Evolutionary conservation across 1,284 basidiomycete genomes (phyloP).

Genomic region (Volvariella volvacea): DNA sequence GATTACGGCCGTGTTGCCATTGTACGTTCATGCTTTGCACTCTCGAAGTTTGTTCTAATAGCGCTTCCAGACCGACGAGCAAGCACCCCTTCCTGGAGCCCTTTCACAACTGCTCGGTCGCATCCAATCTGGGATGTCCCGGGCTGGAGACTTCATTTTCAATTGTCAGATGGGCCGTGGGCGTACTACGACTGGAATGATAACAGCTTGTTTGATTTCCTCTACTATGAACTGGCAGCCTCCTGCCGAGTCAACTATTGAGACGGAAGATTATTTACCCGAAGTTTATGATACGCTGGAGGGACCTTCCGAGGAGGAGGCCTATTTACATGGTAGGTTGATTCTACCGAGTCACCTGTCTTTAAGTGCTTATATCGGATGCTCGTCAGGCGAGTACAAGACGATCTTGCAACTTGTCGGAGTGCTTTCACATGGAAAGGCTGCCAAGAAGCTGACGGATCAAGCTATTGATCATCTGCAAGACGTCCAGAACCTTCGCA

Average conservation of each 20-base stretch:
- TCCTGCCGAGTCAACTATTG: conserved; percentile 27
- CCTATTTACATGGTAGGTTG: conserved; percentile 73
- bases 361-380: conserved; percentile 4
- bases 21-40: conserved; percentile 38
- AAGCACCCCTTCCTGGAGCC: conserved; percentile 86
- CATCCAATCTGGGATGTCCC: conserved; percentile 56
- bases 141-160: conserved; percentile 76
- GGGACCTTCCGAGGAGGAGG: conserved; percentile 78
- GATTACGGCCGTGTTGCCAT: conserved; percentile 86
- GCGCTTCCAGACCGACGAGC: conserved; percentile 79
- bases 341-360: conserved; percentile 1
- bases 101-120: conserved; percentile 75
- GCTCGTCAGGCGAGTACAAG: conserved; percentile 86
- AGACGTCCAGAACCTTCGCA: conserved; percentile 91
- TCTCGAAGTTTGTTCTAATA: conserved; percentile 1
- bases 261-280: conserved; percentile 30
- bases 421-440: conserved; percentile 81
- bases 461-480: conserved; percentile 86
- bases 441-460: conserved; percentile 92
- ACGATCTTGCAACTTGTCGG: conserved; percentile 92
- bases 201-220: conserved; percentile 82
- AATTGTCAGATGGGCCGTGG: conserved; percentile 85
- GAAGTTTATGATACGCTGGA: conserved; percentile 62
- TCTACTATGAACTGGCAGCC: conserved; percentile 62
- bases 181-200: conserved; percentile 91